phyloP scores from a whole-genome alignment of 2,329 filamentous ascomycete species.

The Microcyclospora pomicola region DNA sequence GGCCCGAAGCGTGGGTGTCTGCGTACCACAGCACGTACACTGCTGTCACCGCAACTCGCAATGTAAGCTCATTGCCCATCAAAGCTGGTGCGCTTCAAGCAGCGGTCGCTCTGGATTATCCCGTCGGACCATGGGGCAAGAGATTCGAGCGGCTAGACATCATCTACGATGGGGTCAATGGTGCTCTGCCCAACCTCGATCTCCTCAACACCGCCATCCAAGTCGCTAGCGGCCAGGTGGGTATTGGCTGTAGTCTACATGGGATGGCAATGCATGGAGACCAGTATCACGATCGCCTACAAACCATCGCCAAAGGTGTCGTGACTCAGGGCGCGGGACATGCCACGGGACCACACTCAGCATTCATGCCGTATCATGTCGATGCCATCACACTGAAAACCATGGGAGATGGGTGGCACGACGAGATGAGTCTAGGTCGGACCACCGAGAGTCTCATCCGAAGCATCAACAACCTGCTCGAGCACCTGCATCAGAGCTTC shows the following conservation, averaged over 20 bases:
- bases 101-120: slow-evolving; percentile 85
- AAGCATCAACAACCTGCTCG: slow-evolving; percentile 88
- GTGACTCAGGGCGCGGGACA: slow-evolving; percentile 79
- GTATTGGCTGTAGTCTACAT: slow-evolving; percentile 69
- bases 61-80: slow-evolving; percentile 62
- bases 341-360: slow-evolving; percentile 80
- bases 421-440: slow-evolving; percentile 89
- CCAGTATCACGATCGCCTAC: slow-evolving; percentile 65
- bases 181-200: slow-evolving; percentile 88
- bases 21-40: slow-evolving; percentile 89
- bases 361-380: slow-evolving; percentile 95
- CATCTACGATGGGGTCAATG: slow-evolving; percentile 89
- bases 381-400: slow-evolving; percentile 90
- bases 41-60: slow-evolving; percentile 33
- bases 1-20: slow-evolving; percentile 92
- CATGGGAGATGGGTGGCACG: slow-evolving; percentile 84
- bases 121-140: slow-evolving; percentile 52
- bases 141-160: slow-evolving; percentile 81
- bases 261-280: slow-evolving; percentile 68
- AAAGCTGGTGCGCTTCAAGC: slow-evolving; percentile 91
- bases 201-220: slow-evolving; percentile 86
- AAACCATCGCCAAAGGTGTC: slow-evolving; percentile 87
- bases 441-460: slow-evolving; percentile 82
- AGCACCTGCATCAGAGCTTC: slow-evolving; percentile 96
- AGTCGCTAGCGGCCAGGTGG: slow-evolving; percentile 85